Evolutionary conservation across 805 yeast species (phyloP).

Genomic region (Metschnikowia anglica): DNA sequence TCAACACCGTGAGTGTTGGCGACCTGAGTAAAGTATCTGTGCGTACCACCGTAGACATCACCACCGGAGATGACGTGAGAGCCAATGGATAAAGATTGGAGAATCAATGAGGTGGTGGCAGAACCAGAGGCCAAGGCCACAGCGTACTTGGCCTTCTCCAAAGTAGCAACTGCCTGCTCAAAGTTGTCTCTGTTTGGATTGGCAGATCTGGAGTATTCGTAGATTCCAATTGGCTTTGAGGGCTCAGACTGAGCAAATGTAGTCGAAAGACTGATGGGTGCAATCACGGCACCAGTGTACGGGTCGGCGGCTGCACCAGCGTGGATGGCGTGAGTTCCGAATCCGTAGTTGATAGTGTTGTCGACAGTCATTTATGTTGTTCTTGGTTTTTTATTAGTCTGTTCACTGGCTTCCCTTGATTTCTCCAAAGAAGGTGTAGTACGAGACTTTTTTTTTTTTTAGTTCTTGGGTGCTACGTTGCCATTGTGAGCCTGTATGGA

Average conservation of each 20-base stretch:
- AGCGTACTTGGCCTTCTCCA: slow-evolving; percentile 74
- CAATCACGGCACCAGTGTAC: slow-evolving; percentile 81
- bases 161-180: slow-evolving; percentile 74
- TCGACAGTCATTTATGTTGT: slow-evolving; percentile 39
- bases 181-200: slow-evolving; percentile 85
- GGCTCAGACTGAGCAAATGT: slow-evolving; percentile 83
- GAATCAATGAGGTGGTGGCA: slow-evolving; percentile 74
- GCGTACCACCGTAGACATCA: slow-evolving; percentile 91
- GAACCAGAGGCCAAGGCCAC: slow-evolving; percentile 84
- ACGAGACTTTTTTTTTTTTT: background rate
- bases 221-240: slow-evolving; percentile 70
- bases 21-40: slow-evolving; percentile 84
- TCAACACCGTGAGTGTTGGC: slow-evolving; percentile 76
- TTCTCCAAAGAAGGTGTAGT: slow-evolving; percentile 2
- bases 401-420: background rate
- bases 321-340: slow-evolving; percentile 83
- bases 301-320: slow-evolving; percentile 74
- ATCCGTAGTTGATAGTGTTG: slow-evolving; percentile 39
- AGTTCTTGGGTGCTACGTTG: background rate
- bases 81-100: slow-evolving; percentile 70
- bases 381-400: background rate
- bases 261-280: slow-evolving; percentile 79
- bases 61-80: slow-evolving; percentile 77
- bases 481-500: slow-evolving; percentile 7
- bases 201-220: slow-evolving; percentile 81